Percentiles rank a stretch among this genome's conserved stretches.
phyloP scores from a whole-genome alignment of 2,329 filamentous ascomycete genomes.

The Aspergillus piperis region DNA sequence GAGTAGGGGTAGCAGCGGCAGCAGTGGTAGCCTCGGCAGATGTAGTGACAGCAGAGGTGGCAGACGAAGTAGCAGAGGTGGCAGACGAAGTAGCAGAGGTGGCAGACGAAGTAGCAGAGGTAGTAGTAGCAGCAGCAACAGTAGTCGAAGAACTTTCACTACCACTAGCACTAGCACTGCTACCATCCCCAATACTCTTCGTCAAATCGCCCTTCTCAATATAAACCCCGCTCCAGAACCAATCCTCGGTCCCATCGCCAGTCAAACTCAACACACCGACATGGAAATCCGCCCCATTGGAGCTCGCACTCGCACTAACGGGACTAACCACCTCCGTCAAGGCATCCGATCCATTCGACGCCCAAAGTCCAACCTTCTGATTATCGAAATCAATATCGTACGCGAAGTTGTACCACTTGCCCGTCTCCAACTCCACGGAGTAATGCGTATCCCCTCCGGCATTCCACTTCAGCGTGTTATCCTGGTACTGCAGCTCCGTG shows the following conservation, averaged over 20 bases:
- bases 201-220: conserved; percentile 58
- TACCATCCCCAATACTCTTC: background rate
- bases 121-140: background rate
- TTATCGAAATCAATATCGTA: conserved; percentile 71
- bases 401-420: conserved; percentile 73
- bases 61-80: too few species aligned
- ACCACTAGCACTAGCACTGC: background rate
- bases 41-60: background rate
- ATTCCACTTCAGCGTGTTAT: conserved; percentile 64
- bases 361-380: conserved; percentile 67
- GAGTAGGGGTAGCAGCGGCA: background rate
- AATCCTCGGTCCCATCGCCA: conserved; percentile 65
- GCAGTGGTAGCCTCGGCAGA: background rate
- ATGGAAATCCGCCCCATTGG: conserved; percentile 72
- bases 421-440: conserved; percentile 61
- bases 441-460: conserved; percentile 57
- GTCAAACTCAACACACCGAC: conserved; percentile 66
- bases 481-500: conserved; percentile 71
- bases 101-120: background rate
- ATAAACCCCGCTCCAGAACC: conserved; percentile 72
- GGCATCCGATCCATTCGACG: conserved; percentile 63
- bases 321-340: conserved; percentile 62
- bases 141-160: background rate
- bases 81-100: too few species aligned
- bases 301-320: conserved; percentile 61